These are phyloP conservation scores for Ophiocordyceps camponoti-leonardi DNA, from an alignment of 2,329 filamentous ascomycete species.

Conservation along the genomic window DNA sequence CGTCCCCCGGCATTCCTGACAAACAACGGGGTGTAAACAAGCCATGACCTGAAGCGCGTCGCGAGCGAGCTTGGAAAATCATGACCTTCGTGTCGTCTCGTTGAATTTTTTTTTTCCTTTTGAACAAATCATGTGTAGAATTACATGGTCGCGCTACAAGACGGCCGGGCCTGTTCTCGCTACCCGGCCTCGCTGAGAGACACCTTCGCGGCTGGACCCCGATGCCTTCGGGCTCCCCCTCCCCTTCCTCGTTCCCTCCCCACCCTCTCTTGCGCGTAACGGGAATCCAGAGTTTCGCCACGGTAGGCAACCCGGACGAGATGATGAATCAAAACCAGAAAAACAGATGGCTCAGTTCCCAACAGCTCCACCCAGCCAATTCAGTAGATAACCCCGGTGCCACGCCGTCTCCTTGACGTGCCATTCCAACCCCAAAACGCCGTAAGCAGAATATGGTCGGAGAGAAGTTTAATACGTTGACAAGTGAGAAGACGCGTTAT, in stretches of 20 bases:
- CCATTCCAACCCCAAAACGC: slow-evolving; percentile 14
- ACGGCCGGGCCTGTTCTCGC: neutral
- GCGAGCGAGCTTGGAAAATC: neutral
- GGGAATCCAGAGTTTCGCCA: neutral
- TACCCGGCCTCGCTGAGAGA: neutral
- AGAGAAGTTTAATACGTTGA: slow-evolving; percentile 10
- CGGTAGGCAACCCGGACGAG: neutral
- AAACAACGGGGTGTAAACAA: neutral
- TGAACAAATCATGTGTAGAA: neutral
- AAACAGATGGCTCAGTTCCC: slow-evolving; percentile 2
- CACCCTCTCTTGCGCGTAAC: neutral
- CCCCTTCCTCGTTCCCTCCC: neutral
- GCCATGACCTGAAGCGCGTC: neutral
- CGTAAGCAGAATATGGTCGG: slow-evolving; percentile 21
- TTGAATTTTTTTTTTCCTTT: too few species aligned
- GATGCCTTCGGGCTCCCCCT: neutral
- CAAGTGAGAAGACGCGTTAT: slow-evolving; percentile 6
- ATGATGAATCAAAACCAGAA: slow-evolving; percentile 1
- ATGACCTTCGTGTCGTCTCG: neutral
- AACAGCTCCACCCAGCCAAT: slow-evolving; percentile 6
- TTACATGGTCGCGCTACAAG: neutral
- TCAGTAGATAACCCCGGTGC: slow-evolving; percentile 3
- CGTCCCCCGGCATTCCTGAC: neutral
- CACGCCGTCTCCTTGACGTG: slow-evolving; percentile 3
- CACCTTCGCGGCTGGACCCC: neutral